These are phyloP conservation scores for Tympanopsis confertula DNA, from an alignment of 2,329 filamentous ascomycete genomes.

Conservation along the genomic window DNA sequence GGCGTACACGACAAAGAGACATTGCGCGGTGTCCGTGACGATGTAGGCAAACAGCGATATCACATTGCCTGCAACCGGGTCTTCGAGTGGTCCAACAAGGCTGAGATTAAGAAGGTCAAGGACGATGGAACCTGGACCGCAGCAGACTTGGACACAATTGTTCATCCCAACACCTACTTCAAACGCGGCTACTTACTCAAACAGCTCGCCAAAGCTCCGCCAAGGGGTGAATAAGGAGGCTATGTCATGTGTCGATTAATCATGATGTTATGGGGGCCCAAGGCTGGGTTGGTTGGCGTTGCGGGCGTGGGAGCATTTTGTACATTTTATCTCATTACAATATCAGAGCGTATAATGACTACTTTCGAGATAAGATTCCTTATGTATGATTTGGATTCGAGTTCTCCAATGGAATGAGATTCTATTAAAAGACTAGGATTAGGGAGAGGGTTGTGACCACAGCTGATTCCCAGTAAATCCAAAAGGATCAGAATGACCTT, in stretches of 20 bases:
- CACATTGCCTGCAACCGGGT: conserved; percentile 95
- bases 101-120: conserved; percentile 65
- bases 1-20: conserved; percentile 71
- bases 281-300: no score
- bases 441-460: conserved; percentile 13
- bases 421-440: no score
- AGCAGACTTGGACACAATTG: conserved; percentile 81
- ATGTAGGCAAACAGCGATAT: conserved; percentile 77
- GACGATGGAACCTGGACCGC: conserved; percentile 62
- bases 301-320: no score
- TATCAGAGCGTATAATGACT: no score
- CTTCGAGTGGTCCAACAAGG: conserved; percentile 77
- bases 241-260: no score
- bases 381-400: no score
- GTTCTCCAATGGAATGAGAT: no score
- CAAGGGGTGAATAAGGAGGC: conserved; percentile 31
- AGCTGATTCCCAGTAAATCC: conserved; percentile 17
- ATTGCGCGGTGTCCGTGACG: conserved; percentile 71
- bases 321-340: no score
- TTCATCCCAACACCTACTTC: conserved; percentile 97
- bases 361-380: no score
- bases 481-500: conserved; percentile 15
- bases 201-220: conserved; percentile 41
- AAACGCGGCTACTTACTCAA: conserved; percentile 86
- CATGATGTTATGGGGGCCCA: no score